Base-by-base conservation (phyloP, 768 basidiomycete species). In the Suillus weaverae region DNA sequence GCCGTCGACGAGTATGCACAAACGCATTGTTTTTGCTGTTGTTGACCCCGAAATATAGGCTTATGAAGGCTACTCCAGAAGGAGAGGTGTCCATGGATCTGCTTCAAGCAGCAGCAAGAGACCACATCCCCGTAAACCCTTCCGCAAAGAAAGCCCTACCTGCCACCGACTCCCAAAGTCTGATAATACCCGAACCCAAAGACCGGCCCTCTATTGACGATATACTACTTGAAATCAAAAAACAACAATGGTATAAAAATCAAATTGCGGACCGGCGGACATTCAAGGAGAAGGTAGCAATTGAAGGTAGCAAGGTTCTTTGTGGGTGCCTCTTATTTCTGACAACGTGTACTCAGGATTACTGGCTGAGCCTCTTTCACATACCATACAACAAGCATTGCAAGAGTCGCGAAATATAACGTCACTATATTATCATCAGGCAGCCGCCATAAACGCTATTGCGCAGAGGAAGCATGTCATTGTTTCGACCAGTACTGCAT, bases 401-500 rank as follows among this genome's bases (percentile, higher is more conserved):
- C 70, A 75, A 54, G 76, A 80, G 22, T 82, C 89, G 0, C 81
- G 89, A 64, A 85, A 84, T 41, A 92, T 95, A 46, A 74, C 74
- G 4, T 77, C 82, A 2, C 72, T 95, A 20, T 97, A 94, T 68
- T 71, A 74, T 62, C 87, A 89, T 63, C 94, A 96, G 77, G 85
- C 86, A 13, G 79, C 80, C 32, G 91, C 94, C 3, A 89, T 96
- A 66, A 83, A 86, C 67, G 83, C 86, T 0, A 79, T 94, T 11
- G 75, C 79, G 16, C 70, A 73, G 60, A 84, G 85, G 8, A 83
- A 83, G 62, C 81, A 94, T 74, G 92, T 95, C 32, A 91, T 96
- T 41, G 91, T 95, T 35, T 95, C 93, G 5, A 96, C 94, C 0
- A 90, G 89, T 67, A 97, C 95, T 9, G 94, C 94, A 8, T 94